Conservation (phyloP, 192 early-diverging fungal genomes). For the Neocallimastix lanati region DNA sequence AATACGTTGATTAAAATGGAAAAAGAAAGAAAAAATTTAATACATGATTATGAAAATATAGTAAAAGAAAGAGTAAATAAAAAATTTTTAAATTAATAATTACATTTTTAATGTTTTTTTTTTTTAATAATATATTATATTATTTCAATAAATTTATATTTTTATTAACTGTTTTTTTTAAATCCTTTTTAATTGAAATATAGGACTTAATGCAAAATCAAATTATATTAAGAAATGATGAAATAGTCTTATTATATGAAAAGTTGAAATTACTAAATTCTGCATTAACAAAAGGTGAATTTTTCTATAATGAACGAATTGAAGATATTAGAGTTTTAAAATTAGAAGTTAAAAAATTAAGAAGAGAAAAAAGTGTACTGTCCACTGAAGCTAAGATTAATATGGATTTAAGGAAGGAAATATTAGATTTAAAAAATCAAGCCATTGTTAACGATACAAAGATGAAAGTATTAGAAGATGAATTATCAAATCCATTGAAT, state of each 20-base stretch:
- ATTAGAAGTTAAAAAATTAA: slow-evolving; percentile 36
- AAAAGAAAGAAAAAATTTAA: slow-evolving; percentile 22
- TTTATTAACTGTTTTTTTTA: slow-evolving; percentile 20
- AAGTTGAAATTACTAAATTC: slow-evolving; percentile 43
- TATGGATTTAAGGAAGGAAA: slow-evolving; percentile 24
- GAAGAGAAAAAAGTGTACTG: slow-evolving; percentile 35
- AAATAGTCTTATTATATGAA: slow-evolving; percentile 36
- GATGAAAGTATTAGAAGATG: slow-evolving; percentile 42
- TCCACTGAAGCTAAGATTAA: slow-evolving; percentile 35
- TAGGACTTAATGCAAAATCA: slow-evolving; percentile 9
- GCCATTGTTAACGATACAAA: slow-evolving; percentile 28
- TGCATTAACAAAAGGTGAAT: slow-evolving; percentile 38
- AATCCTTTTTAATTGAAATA: too few relatives aligned
- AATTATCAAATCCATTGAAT: slow-evolving; percentile 41
- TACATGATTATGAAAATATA: slow-evolving; percentile 39
- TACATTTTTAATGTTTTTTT: neutral
- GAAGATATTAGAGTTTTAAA: slow-evolving; percentile 43
- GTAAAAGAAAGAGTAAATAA: slow-evolving; percentile 26
- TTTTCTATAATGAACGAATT: slow-evolving; percentile 34
- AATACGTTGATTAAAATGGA: slow-evolving; percentile 31
- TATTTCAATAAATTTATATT: slow-evolving; percentile 10
- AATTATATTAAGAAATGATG: slow-evolving; percentile 37
- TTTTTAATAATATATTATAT: too few relatives aligned
- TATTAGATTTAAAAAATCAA: slow-evolving; percentile 31
- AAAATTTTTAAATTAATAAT: too few relatives aligned